Evolutionary conservation across 805 yeast genomes (phyloP).

Genomic region (Candida krabiensis): DNA sequence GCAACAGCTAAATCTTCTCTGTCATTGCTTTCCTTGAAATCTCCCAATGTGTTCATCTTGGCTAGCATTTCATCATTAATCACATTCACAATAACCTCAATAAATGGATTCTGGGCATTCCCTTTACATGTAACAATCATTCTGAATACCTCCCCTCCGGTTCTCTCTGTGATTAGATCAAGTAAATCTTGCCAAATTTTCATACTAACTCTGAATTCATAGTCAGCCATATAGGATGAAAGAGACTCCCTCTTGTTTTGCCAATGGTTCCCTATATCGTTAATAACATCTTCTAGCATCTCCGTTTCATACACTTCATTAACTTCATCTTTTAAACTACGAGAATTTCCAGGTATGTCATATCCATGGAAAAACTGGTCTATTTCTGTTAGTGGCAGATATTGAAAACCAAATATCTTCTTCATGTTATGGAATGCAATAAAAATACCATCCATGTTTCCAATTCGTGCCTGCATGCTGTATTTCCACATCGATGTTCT

Average conservation of each 20-base stretch:
- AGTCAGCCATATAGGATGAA: constrained; percentile 57
- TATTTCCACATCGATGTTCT: constrained; percentile 80
- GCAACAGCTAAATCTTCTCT: constrained; percentile 18
- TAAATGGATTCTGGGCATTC: background rate
- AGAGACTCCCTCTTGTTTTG: constrained; percentile 34
- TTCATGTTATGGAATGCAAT: constrained; percentile 86
- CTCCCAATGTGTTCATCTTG: constrained; percentile 18
- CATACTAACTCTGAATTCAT: constrained; percentile 65
- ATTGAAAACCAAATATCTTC: constrained; percentile 86
- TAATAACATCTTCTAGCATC: constrained; percentile 18
- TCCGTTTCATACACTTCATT: constrained; percentile 14
- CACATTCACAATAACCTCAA: constrained; percentile 20
- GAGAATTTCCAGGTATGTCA: constrained; percentile 2
- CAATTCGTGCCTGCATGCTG: constrained; percentile 88
- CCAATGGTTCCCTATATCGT: constrained; percentile 30
- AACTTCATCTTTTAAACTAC: background rate
- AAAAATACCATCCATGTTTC: constrained; percentile 95
- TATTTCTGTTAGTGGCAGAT: constrained; percentile 70
- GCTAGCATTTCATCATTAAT: constrained; percentile 12
- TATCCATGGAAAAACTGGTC: constrained; percentile 61
- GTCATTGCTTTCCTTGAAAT: constrained; percentile 18
- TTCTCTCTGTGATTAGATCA: constrained; percentile 34
- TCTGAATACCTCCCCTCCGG: constrained; percentile 37
- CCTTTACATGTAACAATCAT: constrained; percentile 26
- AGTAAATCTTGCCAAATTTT: constrained; percentile 50